phyloP scores from a whole-genome alignment of 176 grass and related monocot genomes.

The Ensete ventricosum region DNA sequence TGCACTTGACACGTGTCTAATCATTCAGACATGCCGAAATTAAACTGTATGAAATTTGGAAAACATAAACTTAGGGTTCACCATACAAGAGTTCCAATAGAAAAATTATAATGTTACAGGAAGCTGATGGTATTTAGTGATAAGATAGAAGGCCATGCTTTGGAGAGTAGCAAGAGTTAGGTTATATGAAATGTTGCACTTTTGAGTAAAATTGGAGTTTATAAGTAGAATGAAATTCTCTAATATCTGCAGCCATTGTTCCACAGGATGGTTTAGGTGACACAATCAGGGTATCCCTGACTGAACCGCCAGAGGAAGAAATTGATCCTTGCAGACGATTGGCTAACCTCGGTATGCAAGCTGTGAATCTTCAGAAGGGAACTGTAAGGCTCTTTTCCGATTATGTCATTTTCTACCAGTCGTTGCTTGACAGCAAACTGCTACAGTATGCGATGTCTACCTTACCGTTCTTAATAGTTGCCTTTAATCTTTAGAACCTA shows the following conservation, averaged over 20 bases:
- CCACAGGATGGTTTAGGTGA: conserved; percentile 93
- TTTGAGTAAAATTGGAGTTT: background rate
- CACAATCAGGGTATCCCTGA: conserved; percentile 93
- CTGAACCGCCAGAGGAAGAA: conserved; percentile 87
- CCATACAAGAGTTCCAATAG: background rate
- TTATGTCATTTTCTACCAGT: conserved; percentile 11
- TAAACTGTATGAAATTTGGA: background rate
- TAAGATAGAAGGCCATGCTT: background rate
- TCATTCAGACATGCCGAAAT: background rate
- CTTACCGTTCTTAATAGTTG: background rate
- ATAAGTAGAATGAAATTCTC: background rate
- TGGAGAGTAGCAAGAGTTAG: background rate
- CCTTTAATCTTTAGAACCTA: conserved; percentile 7
- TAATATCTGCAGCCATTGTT: conserved; percentile 7
- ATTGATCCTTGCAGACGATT: conserved; percentile 87
- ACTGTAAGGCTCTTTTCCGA: conserved; percentile 39
- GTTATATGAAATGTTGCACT: too few relatives aligned
- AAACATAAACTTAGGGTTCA: too few relatives aligned
- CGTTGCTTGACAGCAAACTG: background rate
- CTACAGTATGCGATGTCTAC: conserved; percentile 11
- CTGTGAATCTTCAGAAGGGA: conserved; percentile 66
- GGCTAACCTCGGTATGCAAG: conserved; percentile 71
- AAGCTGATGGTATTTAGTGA: background rate
- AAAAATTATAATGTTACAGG: background rate
- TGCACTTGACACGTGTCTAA: background rate